Evolutionary conservation across 257 asterid genomes (phyloP).

Genomic region (Jaltomata sinuosa): DNA sequence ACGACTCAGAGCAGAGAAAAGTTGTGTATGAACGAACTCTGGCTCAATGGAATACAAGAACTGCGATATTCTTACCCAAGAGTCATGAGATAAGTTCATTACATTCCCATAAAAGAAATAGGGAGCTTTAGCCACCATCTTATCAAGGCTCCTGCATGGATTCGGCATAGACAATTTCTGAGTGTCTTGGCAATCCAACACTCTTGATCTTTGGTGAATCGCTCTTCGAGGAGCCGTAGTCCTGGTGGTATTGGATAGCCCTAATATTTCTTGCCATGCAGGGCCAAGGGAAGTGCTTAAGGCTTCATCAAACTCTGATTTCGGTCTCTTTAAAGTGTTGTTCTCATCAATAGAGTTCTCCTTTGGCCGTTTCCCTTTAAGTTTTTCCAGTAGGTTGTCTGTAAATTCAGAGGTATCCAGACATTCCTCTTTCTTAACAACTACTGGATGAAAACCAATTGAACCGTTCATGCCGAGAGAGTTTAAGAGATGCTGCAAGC

Average conservation of each 20-base stretch:
- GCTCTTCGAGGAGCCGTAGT: slow-evolving; percentile 18
- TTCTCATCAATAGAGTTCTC: slow-evolving; percentile 30
- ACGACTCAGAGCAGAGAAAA: slow-evolving; percentile 60
- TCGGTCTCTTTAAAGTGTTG: slow-evolving; percentile 37
- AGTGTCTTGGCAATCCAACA: slow-evolving; percentile 26
- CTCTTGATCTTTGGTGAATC: slow-evolving; percentile 10
- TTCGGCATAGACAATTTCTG: slow-evolving; percentile 29
- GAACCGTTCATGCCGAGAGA: slow-evolving; percentile 7
- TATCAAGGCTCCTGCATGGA: slow-evolving; percentile 34
- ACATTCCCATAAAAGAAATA: slow-evolving; percentile 69
- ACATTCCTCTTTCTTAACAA: slow-evolving; percentile 51
- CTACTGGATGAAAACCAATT: slow-evolving; percentile 10
- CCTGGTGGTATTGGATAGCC: slow-evolving; percentile 14
- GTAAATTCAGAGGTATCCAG: slow-evolving; percentile 22
- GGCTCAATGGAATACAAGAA: slow-evolving; percentile 64
- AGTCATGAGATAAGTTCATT: slow-evolving; percentile 30
- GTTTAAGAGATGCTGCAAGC: slow-evolving; percentile 27
- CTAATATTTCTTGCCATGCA: slow-evolving; percentile 26
- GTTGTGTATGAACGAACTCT: slow-evolving; percentile 44
- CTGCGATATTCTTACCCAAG: slow-evolving; percentile 79
- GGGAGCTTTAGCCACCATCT: slow-evolving; percentile 56
- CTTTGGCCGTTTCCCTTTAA: slow-evolving; percentile 64
- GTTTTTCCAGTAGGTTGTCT: slow-evolving; percentile 33
- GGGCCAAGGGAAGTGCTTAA: slow-evolving; percentile 19
- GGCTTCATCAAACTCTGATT: slow-evolving; percentile 42